Evolutionary conservation across 352 stramenopile genomes (phyloP).

Genomic region (Pelagophyceae sp.): DNA sequence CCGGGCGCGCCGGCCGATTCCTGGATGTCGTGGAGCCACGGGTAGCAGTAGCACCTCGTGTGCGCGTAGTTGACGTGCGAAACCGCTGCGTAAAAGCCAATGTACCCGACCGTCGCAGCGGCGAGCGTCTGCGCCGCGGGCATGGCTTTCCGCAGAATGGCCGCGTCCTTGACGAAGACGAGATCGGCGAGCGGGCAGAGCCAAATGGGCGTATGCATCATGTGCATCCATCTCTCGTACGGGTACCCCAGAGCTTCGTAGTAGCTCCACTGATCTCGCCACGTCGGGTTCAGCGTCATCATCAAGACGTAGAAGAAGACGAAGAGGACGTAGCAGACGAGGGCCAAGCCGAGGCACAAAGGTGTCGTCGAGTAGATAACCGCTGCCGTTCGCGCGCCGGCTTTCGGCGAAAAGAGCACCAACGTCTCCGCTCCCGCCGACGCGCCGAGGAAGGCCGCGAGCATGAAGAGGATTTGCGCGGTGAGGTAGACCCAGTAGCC

Average conservation of each 20-base stretch:
- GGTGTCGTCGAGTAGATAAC: not conserved
- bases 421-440: not conserved
- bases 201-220: slow-evolving; percentile 1
- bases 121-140: not conserved
- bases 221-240: slow-evolving; percentile 3
- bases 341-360: not conserved
- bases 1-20: not conserved
- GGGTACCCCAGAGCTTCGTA: not conserved
- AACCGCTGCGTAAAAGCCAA: not conserved
- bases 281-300: not conserved
- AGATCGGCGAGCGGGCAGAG: not conserved
- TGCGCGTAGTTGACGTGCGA: not conserved
- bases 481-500: not conserved
- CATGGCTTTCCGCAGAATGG: not conserved
- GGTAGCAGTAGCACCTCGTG: not conserved
- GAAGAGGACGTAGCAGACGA: not conserved
- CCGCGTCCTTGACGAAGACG: not conserved
- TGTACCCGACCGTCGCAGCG: not conserved
- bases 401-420: not conserved
- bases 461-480: not conserved
- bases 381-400: too few relatives aligned
- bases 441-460: not conserved
- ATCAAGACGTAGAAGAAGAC: slow-evolving; percentile 1
- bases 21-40: not conserved
- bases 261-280: slow-evolving; percentile 7